Conservation (phyloP, 208 protist species). For the Endotrypanum monterogeii region DNA sequence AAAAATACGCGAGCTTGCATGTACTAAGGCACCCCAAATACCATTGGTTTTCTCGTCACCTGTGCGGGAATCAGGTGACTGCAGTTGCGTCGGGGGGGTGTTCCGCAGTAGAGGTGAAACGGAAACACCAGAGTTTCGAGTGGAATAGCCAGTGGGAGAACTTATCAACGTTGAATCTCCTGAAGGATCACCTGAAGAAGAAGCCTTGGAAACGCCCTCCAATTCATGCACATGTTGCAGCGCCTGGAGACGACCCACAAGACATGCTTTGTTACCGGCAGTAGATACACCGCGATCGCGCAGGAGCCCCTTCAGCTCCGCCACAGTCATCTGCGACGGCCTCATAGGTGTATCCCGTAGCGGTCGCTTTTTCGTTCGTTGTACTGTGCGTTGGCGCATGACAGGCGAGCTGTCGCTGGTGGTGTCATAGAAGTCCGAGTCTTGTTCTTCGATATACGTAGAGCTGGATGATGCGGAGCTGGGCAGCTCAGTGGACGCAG, state of each 20-base stretch:
- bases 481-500: conserved; percentile 11
- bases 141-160: background rate
- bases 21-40: conserved; percentile 52
- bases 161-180: background rate
- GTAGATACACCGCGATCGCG: conserved; percentile 41
- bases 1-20: conserved; percentile 44
- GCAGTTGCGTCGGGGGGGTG: conserved; percentile 1
- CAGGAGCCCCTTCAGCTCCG: conserved; percentile 35
- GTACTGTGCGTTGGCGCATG: background rate
- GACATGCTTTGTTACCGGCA: conserved; percentile 50
- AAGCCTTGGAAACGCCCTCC: no score
- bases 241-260: conserved; percentile 45
- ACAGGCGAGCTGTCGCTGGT: conserved; percentile 18
- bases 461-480: conserved; percentile 30
- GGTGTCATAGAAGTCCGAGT: conserved; percentile 20
- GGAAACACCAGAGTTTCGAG: conserved; percentile 4
- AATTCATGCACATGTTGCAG: conserved; percentile 1
- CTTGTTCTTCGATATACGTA: conserved; percentile 31
- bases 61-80: conserved; percentile 13
- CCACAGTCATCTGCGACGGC: conserved; percentile 36
- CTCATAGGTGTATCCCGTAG: background rate
- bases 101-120: background rate
- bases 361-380: background rate
- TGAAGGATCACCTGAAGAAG: background rate
- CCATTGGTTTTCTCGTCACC: conserved; percentile 19